A percentile compares a stretch with the other conserved stretches of the same genome.
These are phyloP conservation scores for Rhizopogon vinicolor DNA, from an alignment of 768 basidiomycete species.

Conservation along the genomic window DNA sequence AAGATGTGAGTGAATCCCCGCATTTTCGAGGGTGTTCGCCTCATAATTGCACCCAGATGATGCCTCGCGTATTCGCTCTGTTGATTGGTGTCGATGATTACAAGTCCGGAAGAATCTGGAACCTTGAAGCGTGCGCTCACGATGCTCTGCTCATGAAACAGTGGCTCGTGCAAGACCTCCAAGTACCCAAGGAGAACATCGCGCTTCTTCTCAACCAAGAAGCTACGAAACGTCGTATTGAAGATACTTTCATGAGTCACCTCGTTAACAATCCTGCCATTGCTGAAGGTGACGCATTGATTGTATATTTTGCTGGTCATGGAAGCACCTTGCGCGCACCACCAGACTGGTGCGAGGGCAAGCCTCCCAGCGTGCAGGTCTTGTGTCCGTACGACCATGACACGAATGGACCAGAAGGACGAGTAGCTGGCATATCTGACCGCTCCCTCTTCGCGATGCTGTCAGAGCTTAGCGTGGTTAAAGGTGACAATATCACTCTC, in stretches of 20 bases:
- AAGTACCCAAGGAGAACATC: slow-evolving; percentile 56
- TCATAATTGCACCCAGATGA: slow-evolving; percentile 27
- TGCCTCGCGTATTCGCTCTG: slow-evolving; percentile 54
- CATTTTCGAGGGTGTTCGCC: background rate
- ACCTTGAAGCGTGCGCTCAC: slow-evolving; percentile 59
- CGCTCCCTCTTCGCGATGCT: slow-evolving; percentile 61
- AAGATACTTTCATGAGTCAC: slow-evolving; percentile 56
- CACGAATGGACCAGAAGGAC: slow-evolving; percentile 38
- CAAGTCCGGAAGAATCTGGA: slow-evolving; percentile 60
- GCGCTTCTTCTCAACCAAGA: slow-evolving; percentile 50
- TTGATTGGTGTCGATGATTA: slow-evolving; percentile 69
- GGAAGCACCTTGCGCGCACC: slow-evolving; percentile 58
- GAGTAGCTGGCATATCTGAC: slow-evolving; percentile 63
- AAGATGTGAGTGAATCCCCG: slow-evolving; percentile 7
- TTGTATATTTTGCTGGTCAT: slow-evolving; percentile 75
- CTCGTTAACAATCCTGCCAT: slow-evolving; percentile 59
- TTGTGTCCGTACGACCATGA: slow-evolving; percentile 68
- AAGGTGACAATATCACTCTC: slow-evolving; percentile 68
- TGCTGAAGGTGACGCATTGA: slow-evolving; percentile 55
- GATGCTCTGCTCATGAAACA: slow-evolving; percentile 56
- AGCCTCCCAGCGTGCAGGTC: slow-evolving; percentile 44
- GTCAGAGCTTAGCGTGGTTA: slow-evolving; percentile 46
- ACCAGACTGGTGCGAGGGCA: slow-evolving; percentile 50
- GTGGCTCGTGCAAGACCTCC: slow-evolving; percentile 53
- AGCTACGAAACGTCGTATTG: slow-evolving; percentile 59